phyloP scores from a whole-genome alignment of 2,329 filamentous ascomycete genomes.

The Claviceps quebecensis region DNA sequence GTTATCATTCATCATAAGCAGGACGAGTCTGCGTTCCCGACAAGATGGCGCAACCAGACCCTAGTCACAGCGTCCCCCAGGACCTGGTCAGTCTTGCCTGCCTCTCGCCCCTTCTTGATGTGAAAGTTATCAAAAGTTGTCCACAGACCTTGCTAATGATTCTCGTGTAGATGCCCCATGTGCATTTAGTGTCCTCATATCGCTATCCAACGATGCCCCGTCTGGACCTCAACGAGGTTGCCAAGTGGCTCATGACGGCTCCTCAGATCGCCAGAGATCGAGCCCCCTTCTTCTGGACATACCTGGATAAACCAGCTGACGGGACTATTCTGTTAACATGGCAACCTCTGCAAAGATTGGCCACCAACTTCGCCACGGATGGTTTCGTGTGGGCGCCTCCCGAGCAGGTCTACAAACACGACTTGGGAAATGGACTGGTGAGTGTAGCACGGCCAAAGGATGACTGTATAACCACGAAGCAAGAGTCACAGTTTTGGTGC shows the following conservation, averaged over 20 bases:
- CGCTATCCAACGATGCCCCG: constrained; percentile 62
- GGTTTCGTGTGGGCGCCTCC: constrained; percentile 82
- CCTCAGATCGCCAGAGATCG: constrained; percentile 74
- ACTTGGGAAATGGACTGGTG: constrained; percentile 49
- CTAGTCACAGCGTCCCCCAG: constrained; percentile 27
- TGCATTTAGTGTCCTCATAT: constrained; percentile 77
- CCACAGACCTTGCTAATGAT: constrained; percentile 9
- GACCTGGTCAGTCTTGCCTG: constrained; percentile 22
- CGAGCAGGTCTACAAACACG: constrained; percentile 64
- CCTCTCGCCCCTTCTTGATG: not conserved
- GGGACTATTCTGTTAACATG: constrained; percentile 75
- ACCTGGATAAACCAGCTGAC: constrained; percentile 68
- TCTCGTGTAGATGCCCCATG: constrained; percentile 56
- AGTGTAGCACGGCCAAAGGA: constrained; percentile 9
- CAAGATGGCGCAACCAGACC: constrained; percentile 27
- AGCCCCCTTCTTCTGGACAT: constrained; percentile 86
- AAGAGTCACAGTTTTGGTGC: not conserved
- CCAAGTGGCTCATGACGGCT: constrained; percentile 70
- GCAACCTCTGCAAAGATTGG: constrained; percentile 64
- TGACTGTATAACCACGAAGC: no score
- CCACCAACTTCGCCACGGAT: constrained; percentile 71
- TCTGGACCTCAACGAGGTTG: constrained; percentile 61
- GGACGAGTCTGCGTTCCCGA: constrained; percentile 1
- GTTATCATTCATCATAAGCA: not conserved
- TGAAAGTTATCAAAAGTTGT: not conserved